A percentile compares a stretch with the other conserved stretches of the same genome.
Conservation (phyloP, 176 grass and related monocot species). For the Otatea glauca region DNA sequence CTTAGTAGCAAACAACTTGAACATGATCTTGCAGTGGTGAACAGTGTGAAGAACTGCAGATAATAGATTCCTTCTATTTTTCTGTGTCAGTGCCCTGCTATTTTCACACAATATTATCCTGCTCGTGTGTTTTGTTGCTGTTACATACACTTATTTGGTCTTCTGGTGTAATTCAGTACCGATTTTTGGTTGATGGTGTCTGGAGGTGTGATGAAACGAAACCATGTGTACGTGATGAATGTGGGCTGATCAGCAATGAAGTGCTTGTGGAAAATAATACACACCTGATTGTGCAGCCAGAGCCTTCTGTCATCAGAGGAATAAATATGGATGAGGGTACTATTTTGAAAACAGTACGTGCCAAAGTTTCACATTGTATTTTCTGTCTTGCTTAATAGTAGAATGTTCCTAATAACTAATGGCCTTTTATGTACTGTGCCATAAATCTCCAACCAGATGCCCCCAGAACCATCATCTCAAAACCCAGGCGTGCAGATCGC, state of each 20-base stretch:
- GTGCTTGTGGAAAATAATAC: slow-evolving; percentile 57
- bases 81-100: background rate
- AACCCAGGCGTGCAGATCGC: slow-evolving; percentile 48
- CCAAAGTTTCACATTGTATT: slow-evolving; percentile 36
- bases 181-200: slow-evolving; percentile 66
- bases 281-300: slow-evolving; percentile 45
- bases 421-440: background rate
- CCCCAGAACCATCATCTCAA: slow-evolving; percentile 39
- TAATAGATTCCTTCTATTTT: slow-evolving; percentile 1
- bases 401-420: slow-evolving; percentile 24
- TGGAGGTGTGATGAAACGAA: slow-evolving; percentile 65
- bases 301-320: slow-evolving; percentile 43
- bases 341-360: slow-evolving; percentile 65
- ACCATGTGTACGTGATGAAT: slow-evolving; percentile 49
- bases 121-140: background rate
- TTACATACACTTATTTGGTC: slow-evolving; percentile 41
- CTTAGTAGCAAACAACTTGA: slow-evolving; percentile 30
- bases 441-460: slow-evolving; percentile 52
- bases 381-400: slow-evolving; percentile 14
- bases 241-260: slow-evolving; percentile 66
- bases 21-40: background rate
- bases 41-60: background rate
- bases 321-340: slow-evolving; percentile 51
- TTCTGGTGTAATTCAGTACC: slow-evolving; percentile 62
- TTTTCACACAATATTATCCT: slow-evolving; percentile 39